phyloP scores from a whole-genome alignment of 176 grass and related monocot species.

The Bolboschoenus planiculmis region DNA sequence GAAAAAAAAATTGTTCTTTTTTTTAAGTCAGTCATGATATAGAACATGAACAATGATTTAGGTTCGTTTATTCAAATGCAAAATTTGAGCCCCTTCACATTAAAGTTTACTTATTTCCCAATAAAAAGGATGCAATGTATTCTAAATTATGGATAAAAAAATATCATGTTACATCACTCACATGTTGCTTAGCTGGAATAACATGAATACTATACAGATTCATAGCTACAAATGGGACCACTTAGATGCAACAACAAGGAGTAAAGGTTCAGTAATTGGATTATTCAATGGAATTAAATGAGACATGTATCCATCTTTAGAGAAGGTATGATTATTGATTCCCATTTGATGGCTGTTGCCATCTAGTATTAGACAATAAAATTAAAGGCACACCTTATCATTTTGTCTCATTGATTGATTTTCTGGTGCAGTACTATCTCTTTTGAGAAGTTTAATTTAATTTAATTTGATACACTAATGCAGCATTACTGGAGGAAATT shows the following conservation, averaged over 20 bases:
- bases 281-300: conserved; percentile 7
- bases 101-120: neutral
- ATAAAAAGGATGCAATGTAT: neutral
- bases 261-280: neutral
- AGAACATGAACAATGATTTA: neutral
- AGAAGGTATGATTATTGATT: neutral
- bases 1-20: too few species aligned
- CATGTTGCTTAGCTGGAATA: conserved; percentile 14
- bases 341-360: neutral
- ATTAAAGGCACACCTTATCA: neutral
- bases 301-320: neutral
- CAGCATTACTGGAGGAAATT: neutral
- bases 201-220: neutral
- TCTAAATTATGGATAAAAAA: neutral
- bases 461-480: neutral
- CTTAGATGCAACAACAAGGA: neutral
- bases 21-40: neutral
- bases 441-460: neutral
- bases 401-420: neutral
- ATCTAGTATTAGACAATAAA: neutral
- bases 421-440: neutral
- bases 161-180: conserved; percentile 2
- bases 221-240: neutral
- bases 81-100: neutral
- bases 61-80: neutral